phyloP scores from a whole-genome alignment of 495 filamentous ascomycete genomes.

The Penicillium turbatum region DNA sequence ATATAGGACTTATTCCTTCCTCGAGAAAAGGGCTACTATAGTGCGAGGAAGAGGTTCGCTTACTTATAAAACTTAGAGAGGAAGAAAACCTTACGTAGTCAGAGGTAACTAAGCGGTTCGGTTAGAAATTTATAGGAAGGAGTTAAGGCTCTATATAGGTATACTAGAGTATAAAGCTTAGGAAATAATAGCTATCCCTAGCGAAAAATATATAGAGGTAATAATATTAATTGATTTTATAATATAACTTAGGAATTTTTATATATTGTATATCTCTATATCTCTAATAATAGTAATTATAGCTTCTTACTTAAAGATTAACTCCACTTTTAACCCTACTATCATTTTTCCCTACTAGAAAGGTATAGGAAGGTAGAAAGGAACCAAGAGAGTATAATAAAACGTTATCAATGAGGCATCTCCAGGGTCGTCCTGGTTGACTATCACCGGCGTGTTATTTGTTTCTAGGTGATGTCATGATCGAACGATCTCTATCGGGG shows the following conservation, averaged over 20 bases:
- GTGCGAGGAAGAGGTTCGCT: slow-evolving; percentile 9
- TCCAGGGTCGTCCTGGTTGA: background rate
- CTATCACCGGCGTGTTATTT: background rate
- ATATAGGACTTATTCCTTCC: background rate
- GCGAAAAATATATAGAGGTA: slow-evolving; percentile 1
- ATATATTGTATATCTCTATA: background rate
- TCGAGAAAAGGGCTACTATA: slow-evolving; percentile 11
- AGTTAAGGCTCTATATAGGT: slow-evolving; percentile 13
- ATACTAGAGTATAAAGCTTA: slow-evolving; percentile 12
- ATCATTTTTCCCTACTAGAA: background rate
- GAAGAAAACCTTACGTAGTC: slow-evolving; percentile 14
- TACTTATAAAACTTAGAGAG: slow-evolving; percentile 8
- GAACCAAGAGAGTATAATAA: background rate
- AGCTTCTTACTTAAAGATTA: background rate
- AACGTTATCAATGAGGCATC: background rate
- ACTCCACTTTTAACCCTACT: background rate
- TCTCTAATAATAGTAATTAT: too few relatives aligned
- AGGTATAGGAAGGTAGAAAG: background rate
- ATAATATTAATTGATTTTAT: slow-evolving; percentile 1
- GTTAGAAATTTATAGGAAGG: slow-evolving; percentile 12
- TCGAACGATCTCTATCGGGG: background rate
- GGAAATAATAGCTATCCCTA: slow-evolving; percentile 3
- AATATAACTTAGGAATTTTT: background rate
- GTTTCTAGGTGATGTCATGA: background rate
- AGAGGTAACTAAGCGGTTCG: slow-evolving; percentile 8